Evolutionary conservation across 805 yeast genomes (phyloP), one percentile per base, ranked within the genome.

Genomic region (Hanseniaspora lindneri): DNA sequence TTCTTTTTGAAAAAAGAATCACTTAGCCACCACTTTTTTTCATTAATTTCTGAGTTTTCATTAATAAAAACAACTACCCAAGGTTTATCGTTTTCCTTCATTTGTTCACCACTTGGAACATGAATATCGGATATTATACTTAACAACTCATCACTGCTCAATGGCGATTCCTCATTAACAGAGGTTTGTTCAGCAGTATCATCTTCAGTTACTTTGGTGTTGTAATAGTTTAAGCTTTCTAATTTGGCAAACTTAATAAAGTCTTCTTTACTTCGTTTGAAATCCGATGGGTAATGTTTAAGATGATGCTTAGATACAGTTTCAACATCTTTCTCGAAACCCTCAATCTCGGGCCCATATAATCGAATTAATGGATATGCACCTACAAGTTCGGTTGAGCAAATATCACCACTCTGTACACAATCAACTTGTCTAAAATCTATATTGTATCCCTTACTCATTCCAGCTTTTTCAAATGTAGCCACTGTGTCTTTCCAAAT

Each of bases 381-480:
- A 17, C 50, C 56, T 49, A 89, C 73, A 3, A 72, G 70, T 62
- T 84, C 83, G 21, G 77, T 67, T 8, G 65, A 68, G 64, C 98
- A 92, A 47, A 92, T 67, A 60, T 89, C 97, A 11, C 95, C 96
- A 58, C 80, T 74, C 41, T 76, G 84, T 8, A 83, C 74, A 66
- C 98, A 92, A 63, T 92, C 78, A 30, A 92, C 94, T 58, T 83
- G 89, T 51, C 76, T 71, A 71, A 87, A 74, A 19, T 69, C 68
- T 14, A 80, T 68, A 28, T 57, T 54, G 35, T 41, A 41, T 37
- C 37, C 47, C 2, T 69, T 68, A 44, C 74, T 55, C 8, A 63
- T 55, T 8, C 32, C 28, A 8, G 30, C 13, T 16, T 66, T 59
- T 32, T 70, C 62, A 55, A 75, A 73, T 3, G 63, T 60, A 21